phyloP scores from a whole-genome alignment of 2,329 filamentous ascomycete species.

The Hypoxylon sp. region DNA sequence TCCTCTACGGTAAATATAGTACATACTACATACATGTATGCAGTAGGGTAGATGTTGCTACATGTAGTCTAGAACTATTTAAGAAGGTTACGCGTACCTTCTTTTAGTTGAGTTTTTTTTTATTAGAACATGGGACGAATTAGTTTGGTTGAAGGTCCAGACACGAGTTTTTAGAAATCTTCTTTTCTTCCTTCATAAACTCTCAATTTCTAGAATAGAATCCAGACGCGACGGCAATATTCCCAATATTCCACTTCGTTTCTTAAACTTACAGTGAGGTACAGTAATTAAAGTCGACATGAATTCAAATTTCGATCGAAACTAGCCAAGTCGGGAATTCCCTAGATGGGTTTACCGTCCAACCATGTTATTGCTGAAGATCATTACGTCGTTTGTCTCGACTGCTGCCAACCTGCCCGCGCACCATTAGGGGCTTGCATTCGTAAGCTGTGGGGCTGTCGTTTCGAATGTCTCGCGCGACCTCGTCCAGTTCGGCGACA shows the following conservation, averaged over 20 bases:
- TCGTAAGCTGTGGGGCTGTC: constrained; percentile 45
- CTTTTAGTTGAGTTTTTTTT: constrained; percentile 26
- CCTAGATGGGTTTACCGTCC: constrained; percentile 32
- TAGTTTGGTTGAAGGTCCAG: constrained; percentile 26
- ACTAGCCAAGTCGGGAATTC: constrained; percentile 35
- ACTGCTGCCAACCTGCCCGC: constrained; percentile 21
- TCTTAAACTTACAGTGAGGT: background rate
- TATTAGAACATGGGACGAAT: constrained; percentile 31
- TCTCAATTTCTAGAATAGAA: constrained; percentile 17
- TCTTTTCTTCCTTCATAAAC: constrained; percentile 17
- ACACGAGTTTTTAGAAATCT: constrained; percentile 32
- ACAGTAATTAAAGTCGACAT: background rate
- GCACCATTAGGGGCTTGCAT: constrained; percentile 37
- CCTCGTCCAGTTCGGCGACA: constrained; percentile 36
- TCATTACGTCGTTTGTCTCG: constrained; percentile 43
- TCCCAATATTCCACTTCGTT: background rate
- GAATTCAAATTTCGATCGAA: constrained; percentile 26
- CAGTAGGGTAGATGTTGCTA: constrained; percentile 23
- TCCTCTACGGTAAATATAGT: constrained; percentile 13
- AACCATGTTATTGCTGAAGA: constrained; percentile 32
- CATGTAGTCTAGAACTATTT: constrained; percentile 39
- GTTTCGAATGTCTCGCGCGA: constrained; percentile 40
- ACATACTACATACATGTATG: background rate
- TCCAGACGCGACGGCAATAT: constrained; percentile 21
- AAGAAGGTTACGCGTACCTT: constrained; percentile 43